Base-by-base conservation (phyloP, 345 rosid genomes). In the Citropsis articulata region DNA sequence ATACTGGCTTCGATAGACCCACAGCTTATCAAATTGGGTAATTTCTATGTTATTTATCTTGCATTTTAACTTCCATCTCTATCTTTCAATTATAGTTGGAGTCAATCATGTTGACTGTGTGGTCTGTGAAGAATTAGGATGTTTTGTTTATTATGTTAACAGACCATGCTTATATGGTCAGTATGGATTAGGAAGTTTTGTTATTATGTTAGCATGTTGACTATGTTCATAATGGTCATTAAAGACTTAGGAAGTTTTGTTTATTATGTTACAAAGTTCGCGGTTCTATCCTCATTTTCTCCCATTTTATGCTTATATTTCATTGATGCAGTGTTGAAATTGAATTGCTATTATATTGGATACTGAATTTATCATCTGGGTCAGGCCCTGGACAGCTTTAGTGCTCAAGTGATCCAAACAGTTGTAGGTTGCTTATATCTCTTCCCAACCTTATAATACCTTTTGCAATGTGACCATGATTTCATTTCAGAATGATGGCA, bases 11-110 rank as follows among this genome's bases (percentile, higher is more conserved):
- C 35, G 87, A 85, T 67, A 87, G 88, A 79, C 84, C 85, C 24
- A 76, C 84, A 42, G 84, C 90, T 31, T 85, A 85, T 64, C 90
- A 87, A 78, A 78, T 85, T 56, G 87, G 90, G 90, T 87, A 78
- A 85, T 13, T 22, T 27, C 18, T 59, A 8, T 53, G 9, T 13
- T n/a, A 14, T 59, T 55, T 57, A 14, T 28, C 8, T 22, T 38
- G 48, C 74, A 22, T 56, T 66, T 21, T 4, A 57, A 66, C 18
- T 33, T 35, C 65, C 38, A 18, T 75, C 7, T 55, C 42, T 5
- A 33, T 36, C 66, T 72, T 35, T 22, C 6, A 14, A 4, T 57
- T 57, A 13, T 57, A 65, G 30, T 72, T 70, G 19, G 45, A 5
- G 9, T 22, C 45, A 22, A 22, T 56, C 75, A n/a, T 35, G 24